Conservation (phyloP, 805 yeast species). For the Tetrapisispora nanseiensis region DNA sequence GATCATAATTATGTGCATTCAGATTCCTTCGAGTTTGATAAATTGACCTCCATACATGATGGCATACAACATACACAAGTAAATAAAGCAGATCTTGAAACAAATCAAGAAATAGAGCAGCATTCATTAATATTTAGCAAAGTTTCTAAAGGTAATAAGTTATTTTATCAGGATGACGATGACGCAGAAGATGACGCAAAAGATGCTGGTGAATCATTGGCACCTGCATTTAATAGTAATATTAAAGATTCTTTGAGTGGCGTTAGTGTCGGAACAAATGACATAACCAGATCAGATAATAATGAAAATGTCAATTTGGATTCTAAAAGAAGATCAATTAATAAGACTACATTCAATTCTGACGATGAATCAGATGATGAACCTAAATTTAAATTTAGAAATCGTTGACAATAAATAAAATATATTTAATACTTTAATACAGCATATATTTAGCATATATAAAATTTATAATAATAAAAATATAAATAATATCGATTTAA, state of each 20-base stretch:
- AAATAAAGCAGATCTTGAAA: neutral
- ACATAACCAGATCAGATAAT: no score
- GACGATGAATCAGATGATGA: constrained; percentile 28
- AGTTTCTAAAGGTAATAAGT: neutral
- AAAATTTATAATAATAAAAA: neutral
- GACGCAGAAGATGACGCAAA: constrained; percentile 1
- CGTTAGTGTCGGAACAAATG: no score
- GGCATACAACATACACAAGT: no score
- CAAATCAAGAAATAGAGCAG: constrained; percentile 1
- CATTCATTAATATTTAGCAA: constrained; percentile 4
- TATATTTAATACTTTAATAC: neutral
- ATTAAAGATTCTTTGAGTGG: no score
- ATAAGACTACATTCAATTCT: neutral
- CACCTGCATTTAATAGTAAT: no score
- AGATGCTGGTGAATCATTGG: no score
- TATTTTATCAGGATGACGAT: constrained; percentile 1
- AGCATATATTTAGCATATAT: neutral
- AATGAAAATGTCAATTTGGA: no score
- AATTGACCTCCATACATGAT: neutral
- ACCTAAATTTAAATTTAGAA: constrained; percentile 30
- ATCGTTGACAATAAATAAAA: constrained; percentile 5
- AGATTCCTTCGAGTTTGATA: constrained; percentile 6
- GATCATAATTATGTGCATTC: constrained; percentile 3
- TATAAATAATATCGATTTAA: no score
- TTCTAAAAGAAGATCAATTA: neutral